Evolutionary conservation across 176 grass and related monocot species (phyloP), one percentile per base, ranked within the genome.

Genomic region (Typha latifolia): DNA sequence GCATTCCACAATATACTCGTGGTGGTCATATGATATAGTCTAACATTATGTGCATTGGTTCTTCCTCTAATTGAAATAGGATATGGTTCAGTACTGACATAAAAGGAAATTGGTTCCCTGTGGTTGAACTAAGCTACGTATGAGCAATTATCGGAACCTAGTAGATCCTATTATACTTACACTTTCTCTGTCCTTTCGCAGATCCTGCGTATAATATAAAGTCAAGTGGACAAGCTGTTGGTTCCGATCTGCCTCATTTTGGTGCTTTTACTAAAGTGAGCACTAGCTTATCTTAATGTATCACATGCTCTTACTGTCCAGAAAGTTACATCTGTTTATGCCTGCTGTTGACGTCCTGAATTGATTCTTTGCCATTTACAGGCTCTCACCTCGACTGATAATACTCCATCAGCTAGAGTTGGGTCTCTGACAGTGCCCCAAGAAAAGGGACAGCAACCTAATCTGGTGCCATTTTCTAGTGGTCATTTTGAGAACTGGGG

Each of bases 391-490:
- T 51, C 67, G 37, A 63, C 67, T 24, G 67, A 70, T 63, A 62
- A 63, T 69, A 68, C 63, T 51, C 31, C 48, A 66, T 22, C 62
- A 13, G 9, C 27, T 65, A 37, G 72, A 74, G 72, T 65, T 62
- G 32, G 32, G 1, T 51, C 62, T 64, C 12, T 64, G 12, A 19
- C 51, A 1, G 62, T 48, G 62, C 69, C 52, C 13, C 21, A 55
- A 43, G 48, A 37, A n/a, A 77, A 66, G 64, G 67, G 63, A 66
- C 26, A 77, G 62, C 83, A 83, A 78, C 76, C 47, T 12, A 72
- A 71, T 67, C 73, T 86, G 55, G 66, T 78, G 47, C 72, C 80
- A 74, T 50, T 68, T 75, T 12, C 12, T 21, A 62, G 67, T 64
- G 13, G 31, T 56, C 72, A 74, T 21, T 66, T 64, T 53, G 72